Percentiles rank a stretch among this genome's conserved stretches.
Conservation (phyloP, 495 filamentous ascomycete genomes). For the Hypoxylon lenormandii region DNA sequence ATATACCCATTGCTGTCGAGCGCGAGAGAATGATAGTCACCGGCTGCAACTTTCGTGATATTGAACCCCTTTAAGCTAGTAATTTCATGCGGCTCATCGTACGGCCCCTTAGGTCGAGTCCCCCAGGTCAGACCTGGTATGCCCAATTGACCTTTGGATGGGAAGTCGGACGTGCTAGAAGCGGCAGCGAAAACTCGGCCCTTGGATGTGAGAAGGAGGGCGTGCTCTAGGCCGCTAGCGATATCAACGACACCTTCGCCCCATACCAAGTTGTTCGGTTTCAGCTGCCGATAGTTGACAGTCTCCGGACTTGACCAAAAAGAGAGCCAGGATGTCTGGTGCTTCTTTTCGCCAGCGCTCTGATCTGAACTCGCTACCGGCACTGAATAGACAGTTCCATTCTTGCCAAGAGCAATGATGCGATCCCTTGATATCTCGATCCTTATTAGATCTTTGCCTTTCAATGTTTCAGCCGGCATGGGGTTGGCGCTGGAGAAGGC, state of each 20-base stretch:
- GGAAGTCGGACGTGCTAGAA: slow-evolving; percentile 79
- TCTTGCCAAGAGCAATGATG: slow-evolving; percentile 79
- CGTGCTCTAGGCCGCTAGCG: slow-evolving; percentile 82
- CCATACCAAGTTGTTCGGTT: slow-evolving; percentile 73
- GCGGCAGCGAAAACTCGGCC: slow-evolving; percentile 90
- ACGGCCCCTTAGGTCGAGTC: slow-evolving; percentile 79
- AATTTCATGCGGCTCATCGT: slow-evolving; percentile 80
- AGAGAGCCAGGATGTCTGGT: slow-evolving; percentile 74
- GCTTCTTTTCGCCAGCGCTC: slow-evolving; percentile 66
- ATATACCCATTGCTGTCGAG: slow-evolving; percentile 80
- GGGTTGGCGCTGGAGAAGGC: slow-evolving; percentile 68
- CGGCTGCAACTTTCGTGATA: slow-evolving; percentile 78
- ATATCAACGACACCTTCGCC: slow-evolving; percentile 81
- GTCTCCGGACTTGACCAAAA: slow-evolving; percentile 72
- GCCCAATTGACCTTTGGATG: slow-evolving; percentile 85
- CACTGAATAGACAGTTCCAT: slow-evolving; percentile 87
- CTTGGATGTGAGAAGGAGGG: slow-evolving; percentile 82
- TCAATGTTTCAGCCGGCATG: slow-evolving; percentile 76
- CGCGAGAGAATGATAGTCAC: slow-evolving; percentile 86
- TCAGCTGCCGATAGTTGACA: slow-evolving; percentile 74
- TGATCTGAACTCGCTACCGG: slow-evolving; percentile 82
- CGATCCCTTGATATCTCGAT: slow-evolving; percentile 81
- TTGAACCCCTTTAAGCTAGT: slow-evolving; percentile 63
- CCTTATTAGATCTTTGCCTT: slow-evolving; percentile 80
- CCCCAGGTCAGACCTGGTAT: slow-evolving; percentile 83